phyloP scores from a whole-genome alignment of 2,329 filamentous ascomycete genomes.

The Pochonia chlamydosporia region DNA sequence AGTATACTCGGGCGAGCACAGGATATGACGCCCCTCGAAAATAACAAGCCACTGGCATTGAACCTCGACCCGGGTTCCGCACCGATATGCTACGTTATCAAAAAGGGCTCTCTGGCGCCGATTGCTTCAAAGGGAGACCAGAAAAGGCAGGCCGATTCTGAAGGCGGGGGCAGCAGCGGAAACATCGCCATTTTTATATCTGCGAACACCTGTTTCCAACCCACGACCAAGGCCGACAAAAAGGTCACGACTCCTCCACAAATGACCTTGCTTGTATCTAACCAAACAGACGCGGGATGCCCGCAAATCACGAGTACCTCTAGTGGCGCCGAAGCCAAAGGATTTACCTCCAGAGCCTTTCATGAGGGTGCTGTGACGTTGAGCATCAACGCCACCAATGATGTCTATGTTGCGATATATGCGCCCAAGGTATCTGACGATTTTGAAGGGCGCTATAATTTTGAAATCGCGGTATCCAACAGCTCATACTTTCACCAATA shows the following conservation, averaged over 20 bases:
- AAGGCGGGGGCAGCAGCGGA: slow-evolving; percentile 2
- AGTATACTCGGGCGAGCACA: slow-evolving; percentile 58
- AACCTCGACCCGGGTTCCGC: slow-evolving; percentile 59
- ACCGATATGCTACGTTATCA: slow-evolving; percentile 33
- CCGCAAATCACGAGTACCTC: slow-evolving; percentile 16
- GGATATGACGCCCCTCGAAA: slow-evolving; percentile 44
- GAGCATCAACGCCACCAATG: slow-evolving; percentile 53
- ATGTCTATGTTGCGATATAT: slow-evolving; percentile 71
- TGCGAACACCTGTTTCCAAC: slow-evolving; percentile 80
- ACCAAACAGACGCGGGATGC: slow-evolving; percentile 25
- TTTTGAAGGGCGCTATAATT: slow-evolving; percentile 66
- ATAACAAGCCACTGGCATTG: slow-evolving; percentile 56
- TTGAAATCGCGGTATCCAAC: slow-evolving; percentile 77
- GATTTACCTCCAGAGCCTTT: slow-evolving; percentile 34
- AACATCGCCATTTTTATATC: slow-evolving; percentile 65
- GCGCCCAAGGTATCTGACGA: slow-evolving; percentile 59
- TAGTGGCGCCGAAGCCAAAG: slow-evolving; percentile 22
- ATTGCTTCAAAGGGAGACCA: slow-evolving; percentile 10
- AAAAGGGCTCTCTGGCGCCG: slow-evolving; percentile 21
- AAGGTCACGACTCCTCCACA: slow-evolving; percentile 51
- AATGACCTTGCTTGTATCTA: slow-evolving; percentile 72
- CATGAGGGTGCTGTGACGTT: slow-evolving; percentile 65
- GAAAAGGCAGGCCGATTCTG: neutral
- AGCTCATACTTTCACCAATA: slow-evolving; percentile 70
- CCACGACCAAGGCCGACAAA: slow-evolving; percentile 26